These are phyloP conservation scores for Boletus rubropictus DNA, from an alignment of 768 basidiomycete genomes.

Conservation along the genomic window DNA sequence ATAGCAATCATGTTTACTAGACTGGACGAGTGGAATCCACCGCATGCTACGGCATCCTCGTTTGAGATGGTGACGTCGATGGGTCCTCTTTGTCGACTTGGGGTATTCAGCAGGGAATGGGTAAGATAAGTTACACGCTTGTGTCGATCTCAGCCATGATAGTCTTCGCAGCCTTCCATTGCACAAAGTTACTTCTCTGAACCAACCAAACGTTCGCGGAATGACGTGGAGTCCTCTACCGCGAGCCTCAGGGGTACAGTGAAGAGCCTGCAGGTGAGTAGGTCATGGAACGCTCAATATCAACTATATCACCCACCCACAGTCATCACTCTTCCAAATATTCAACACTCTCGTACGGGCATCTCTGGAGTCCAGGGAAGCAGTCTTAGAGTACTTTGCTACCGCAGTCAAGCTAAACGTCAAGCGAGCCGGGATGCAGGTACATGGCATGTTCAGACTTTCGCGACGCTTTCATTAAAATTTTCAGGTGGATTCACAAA, in stretches of 20 bases:
- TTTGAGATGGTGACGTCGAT: slow-evolving; percentile 68
- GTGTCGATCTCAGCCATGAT: not conserved
- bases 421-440: slow-evolving; percentile 89
- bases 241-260: slow-evolving; percentile 83
- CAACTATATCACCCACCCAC: slow-evolving; percentile 1
- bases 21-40: slow-evolving; percentile 70
- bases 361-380: slow-evolving; percentile 71
- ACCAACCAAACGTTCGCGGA: slow-evolving; percentile 64
- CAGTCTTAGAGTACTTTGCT: slow-evolving; percentile 77
- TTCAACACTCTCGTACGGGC: slow-evolving; percentile 87
- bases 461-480: not conserved
- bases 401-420: slow-evolving; percentile 68
- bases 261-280: slow-evolving; percentile 70
- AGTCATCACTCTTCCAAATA: slow-evolving; percentile 74
- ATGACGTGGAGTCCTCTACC: slow-evolving; percentile 77
- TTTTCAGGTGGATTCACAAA: slow-evolving; percentile 69
- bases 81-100: slow-evolving; percentile 79
- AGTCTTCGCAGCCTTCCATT: slow-evolving; percentile 56
- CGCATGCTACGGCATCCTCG: slow-evolving; percentile 47
- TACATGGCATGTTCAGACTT: slow-evolving; percentile 20
- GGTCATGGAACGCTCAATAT: not conserved
- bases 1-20: slow-evolving; percentile 78
- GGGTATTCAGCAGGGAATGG: slow-evolving; percentile 88
- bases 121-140: slow-evolving; percentile 35
- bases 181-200: slow-evolving; percentile 81